Percentiles rank a stretch among this genome's conserved stretches.
Evolutionary conservation across 1,284 basidiomycete species (phyloP).

Genomic region (Ceratobasidium sp.): DNA sequence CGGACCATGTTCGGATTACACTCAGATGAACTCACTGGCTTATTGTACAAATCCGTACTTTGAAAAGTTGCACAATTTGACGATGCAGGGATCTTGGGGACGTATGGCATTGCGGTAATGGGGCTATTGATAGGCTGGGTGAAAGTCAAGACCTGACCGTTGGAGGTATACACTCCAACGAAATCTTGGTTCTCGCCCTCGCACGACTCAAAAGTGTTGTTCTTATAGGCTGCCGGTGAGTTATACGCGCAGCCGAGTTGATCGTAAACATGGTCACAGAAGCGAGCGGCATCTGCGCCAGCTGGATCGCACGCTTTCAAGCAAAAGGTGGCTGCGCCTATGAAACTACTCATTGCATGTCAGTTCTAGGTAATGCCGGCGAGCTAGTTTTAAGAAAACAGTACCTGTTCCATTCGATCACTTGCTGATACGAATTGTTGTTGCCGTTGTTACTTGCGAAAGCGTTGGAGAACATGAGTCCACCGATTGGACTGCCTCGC

Average conservation of each 20-base stretch:
- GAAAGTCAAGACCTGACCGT: slow-evolving; percentile 61
- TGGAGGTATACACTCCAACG: slow-evolving; percentile 53
- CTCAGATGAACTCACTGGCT: slow-evolving; percentile 41
- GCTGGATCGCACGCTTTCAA: slow-evolving; percentile 74
- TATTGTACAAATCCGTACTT: slow-evolving; percentile 68
- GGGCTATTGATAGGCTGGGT: slow-evolving; percentile 72
- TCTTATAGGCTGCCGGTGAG: slow-evolving; percentile 54
- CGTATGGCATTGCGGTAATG: slow-evolving; percentile 72
- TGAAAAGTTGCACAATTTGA: slow-evolving; percentile 73
- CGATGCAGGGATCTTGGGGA: slow-evolving; percentile 68
- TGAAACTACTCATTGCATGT: too few relatives aligned
- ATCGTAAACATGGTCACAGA: slow-evolving; percentile 75
- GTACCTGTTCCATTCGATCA: slow-evolving; percentile 65
- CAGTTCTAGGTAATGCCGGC: too few relatives aligned
- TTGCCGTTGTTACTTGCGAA: slow-evolving; percentile 58
- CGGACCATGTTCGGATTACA: too few relatives aligned
- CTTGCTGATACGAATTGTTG: slow-evolving; percentile 62
- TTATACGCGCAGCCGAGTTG: slow-evolving; percentile 74
- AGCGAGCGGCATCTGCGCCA: slow-evolving; percentile 64
- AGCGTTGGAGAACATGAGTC: slow-evolving; percentile 68
- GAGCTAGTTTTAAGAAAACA: too few relatives aligned
- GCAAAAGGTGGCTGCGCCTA: slow-evolving; percentile 69
- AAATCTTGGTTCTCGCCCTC: slow-evolving; percentile 54
- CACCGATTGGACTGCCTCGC: slow-evolving; percentile 69
- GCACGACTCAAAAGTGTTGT: slow-evolving; percentile 53